A percentile compares a stretch with the other conserved stretches of the same genome.
Evolutionary conservation across 2,329 filamentous ascomycete species (phyloP).

Genomic region (Stagonosporopsis rhizophila): DNA sequence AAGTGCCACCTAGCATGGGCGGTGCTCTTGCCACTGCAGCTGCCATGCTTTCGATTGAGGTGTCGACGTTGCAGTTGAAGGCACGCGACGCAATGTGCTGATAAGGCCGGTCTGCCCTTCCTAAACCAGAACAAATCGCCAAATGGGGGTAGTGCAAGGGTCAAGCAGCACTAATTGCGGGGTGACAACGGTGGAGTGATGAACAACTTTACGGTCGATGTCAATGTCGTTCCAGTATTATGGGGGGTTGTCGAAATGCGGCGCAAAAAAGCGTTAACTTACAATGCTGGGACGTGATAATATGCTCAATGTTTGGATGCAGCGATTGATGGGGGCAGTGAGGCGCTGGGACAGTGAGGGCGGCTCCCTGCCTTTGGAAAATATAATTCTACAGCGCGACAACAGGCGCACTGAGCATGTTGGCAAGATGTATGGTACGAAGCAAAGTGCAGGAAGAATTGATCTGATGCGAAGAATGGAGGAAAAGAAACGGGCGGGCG

Average conservation of each 20-base stretch:
- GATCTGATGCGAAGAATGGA: slow-evolving; percentile 23
- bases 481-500: slow-evolving; percentile 28
- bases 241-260: slow-evolving; percentile 16
- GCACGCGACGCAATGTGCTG: slow-evolving; percentile 33
- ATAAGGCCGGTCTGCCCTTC: slow-evolving; percentile 19
- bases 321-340: slow-evolving; percentile 26
- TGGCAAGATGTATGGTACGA: slow-evolving; percentile 25
- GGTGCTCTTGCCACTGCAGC: slow-evolving; percentile 52
- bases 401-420: slow-evolving; percentile 24
- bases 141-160: slow-evolving; percentile 16
- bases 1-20: slow-evolving; percentile 45
- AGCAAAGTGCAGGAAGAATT: slow-evolving; percentile 17
- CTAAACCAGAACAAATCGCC: slow-evolving; percentile 10
- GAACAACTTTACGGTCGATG: slow-evolving; percentile 5
- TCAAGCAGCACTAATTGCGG: slow-evolving; percentile 16
- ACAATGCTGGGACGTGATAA: background rate
- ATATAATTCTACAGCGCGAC: slow-evolving; percentile 38
- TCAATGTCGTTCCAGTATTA: slow-evolving; percentile 21
- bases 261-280: slow-evolving; percentile 9
- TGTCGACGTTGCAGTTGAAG: slow-evolving; percentile 31
- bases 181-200: slow-evolving; percentile 17
- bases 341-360: slow-evolving; percentile 11
- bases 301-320: slow-evolving; percentile 1
- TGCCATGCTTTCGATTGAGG: slow-evolving; percentile 47
- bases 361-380: slow-evolving; percentile 24